phyloP scores from a whole-genome alignment of 495 filamentous ascomycete species.

The Penicillium egyptiacum region DNA sequence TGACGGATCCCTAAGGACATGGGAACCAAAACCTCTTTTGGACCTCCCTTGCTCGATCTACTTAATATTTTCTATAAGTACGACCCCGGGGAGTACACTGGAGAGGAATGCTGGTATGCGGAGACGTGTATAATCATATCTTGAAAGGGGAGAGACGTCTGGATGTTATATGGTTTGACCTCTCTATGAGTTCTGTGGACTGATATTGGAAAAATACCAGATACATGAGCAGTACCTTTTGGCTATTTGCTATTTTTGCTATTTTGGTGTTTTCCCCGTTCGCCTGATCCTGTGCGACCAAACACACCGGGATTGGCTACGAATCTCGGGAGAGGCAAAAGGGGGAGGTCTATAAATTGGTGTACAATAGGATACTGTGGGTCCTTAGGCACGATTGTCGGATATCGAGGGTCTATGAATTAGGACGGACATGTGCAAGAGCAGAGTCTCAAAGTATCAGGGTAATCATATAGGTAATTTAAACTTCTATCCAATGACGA shows the following conservation, averaged over 20 bases:
- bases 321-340: conserved; percentile 5
- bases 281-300: conserved; percentile 10
- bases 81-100: too few species aligned
- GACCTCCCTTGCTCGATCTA: conserved; percentile 15
- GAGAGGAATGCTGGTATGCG: conserved; percentile 27
- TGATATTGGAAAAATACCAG: conserved; percentile 3
- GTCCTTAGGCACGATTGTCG: too few species aligned
- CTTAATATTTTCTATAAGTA: too few species aligned
- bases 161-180: conserved; percentile 3
- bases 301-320: neutral
- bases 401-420: neutral
- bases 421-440: too few species aligned
- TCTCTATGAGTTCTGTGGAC: neutral
- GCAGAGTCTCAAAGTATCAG: neutral
- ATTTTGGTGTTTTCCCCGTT: conserved; percentile 7
- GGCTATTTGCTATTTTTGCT: neutral
- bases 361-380: neutral
- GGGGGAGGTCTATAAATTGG: neutral
- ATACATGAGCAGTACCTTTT: neutral
- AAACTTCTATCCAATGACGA: conserved; percentile 36
- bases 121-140: neutral
- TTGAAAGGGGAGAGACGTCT: conserved; percentile 2
- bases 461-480: conserved; percentile 19
- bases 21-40: conserved; percentile 15
- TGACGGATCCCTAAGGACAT: conserved; percentile 47